Base-by-base conservation (phyloP, 305 asterid genomes). In the Solanum hybrid region DNA sequence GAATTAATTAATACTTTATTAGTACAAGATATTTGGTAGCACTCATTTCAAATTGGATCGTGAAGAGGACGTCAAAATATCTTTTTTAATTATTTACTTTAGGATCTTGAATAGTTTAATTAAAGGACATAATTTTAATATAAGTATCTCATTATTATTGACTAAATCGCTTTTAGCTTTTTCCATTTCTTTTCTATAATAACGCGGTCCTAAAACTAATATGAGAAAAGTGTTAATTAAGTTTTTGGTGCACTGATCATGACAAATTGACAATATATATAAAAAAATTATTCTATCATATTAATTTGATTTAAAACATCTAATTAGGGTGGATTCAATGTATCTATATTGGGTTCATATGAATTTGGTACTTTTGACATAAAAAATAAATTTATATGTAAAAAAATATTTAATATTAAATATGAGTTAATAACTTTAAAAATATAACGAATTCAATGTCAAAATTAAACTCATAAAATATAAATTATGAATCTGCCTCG, bases 341-440 rank as follows among this genome's bases (percentile, higher is more conserved):
- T 24, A 69, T 24, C 0, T 69, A 5, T 69, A 24, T 69, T 66
- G 3, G 7, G 7, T 24, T 69, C 8, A 69, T 69, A 6, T 69
- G 8, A 69, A 10, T 0, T 22, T 0, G 3, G 0, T 24, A 10
- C 0, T 24, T 69, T 69, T 12, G 1, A 69, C 2, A 4, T 10
- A 69, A 69, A 69, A 69, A 3, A 24, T 24, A 24, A 24, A 10
- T 5, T 69, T 69, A 69, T 69, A 0, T 2, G 6, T 69, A 24
- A 69, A 24, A 20, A 10, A 2, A 2, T 69, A 69, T 69, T n/a
- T 4, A 10, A 66, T n/a, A 66, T 66, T 64, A n/a, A 4, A 66
- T 66, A n/a, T n/a, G 29, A n/a, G 16, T n/a, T 1, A 10, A 9
- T 66, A 66, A 66, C 27, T 66, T n/a, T 66, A 10, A 66, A n/a